A percentile compares a stretch with the other conserved stretches of the same genome.
These are phyloP conservation scores for Vaccinium corymbosum DNA, from an alignment of 148 eudicot species.

Conservation along the genomic window DNA sequence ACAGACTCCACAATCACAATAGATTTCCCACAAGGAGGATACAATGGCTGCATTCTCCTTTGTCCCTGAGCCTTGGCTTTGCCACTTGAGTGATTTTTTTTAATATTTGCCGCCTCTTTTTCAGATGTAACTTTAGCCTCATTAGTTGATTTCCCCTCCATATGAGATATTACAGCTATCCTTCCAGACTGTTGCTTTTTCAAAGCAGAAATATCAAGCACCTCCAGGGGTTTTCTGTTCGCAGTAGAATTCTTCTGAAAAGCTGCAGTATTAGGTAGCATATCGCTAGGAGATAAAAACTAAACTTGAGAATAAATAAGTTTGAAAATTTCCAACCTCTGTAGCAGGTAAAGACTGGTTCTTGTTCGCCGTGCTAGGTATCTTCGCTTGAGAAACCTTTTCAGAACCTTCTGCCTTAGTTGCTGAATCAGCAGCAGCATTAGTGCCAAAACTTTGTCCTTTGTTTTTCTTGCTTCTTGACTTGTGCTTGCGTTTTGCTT, in stretches of 20 bases:
- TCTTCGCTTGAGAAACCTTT: slow-evolving; percentile 25
- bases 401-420: slow-evolving; percentile 25
- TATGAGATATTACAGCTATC: slow-evolving; percentile 26
- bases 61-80: slow-evolving; percentile 36
- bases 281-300: slow-evolving; percentile 18
- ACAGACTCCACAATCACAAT: slow-evolving; percentile 87
- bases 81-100: slow-evolving; percentile 25
- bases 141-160: slow-evolving; percentile 32
- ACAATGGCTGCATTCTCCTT: slow-evolving; percentile 46
- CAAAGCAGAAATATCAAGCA: slow-evolving; percentile 26
- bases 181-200: slow-evolving; percentile 32
- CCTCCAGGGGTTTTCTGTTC: slow-evolving; percentile 27
- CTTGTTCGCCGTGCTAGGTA: slow-evolving; percentile 17
- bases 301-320: slow-evolving; percentile 6
- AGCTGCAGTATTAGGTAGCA: slow-evolving; percentile 33
- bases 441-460: slow-evolving; percentile 31
- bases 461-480: slow-evolving; percentile 51
- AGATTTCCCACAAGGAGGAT: slow-evolving; percentile 81
- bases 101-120: slow-evolving; percentile 24
- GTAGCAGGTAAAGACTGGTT: slow-evolving; percentile 20
- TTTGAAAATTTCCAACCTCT: slow-evolving; percentile 46
- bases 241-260: slow-evolving; percentile 48
- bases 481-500: slow-evolving; percentile 39
- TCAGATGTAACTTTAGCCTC: slow-evolving; percentile 30
- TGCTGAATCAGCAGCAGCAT: slow-evolving; percentile 33